These are phyloP conservation scores for Annona squamosa DNA, from an alignment of 164 flowering plant genomes.

Conservation along the genomic window DNA sequence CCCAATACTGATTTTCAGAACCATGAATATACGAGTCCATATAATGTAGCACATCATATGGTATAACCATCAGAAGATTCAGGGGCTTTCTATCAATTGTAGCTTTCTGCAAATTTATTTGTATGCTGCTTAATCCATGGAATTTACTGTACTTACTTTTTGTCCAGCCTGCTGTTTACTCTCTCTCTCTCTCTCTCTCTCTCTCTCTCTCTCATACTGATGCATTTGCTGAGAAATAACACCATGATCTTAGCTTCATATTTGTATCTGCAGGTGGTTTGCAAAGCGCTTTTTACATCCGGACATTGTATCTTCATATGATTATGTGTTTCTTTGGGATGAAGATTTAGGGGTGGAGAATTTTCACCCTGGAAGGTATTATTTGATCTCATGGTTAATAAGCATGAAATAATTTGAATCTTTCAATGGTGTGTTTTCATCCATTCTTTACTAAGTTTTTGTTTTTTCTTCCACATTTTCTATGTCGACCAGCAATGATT, in stretches of 20 bases:
- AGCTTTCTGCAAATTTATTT: background rate
- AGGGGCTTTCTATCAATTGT: background rate
- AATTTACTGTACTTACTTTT: background rate
- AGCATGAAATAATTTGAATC: background rate
- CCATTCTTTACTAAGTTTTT: background rate
- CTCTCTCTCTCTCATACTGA: background rate
- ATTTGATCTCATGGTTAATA: background rate
- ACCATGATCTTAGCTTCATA: background rate
- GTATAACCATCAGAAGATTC: background rate
- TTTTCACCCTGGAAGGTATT: constrained; percentile 76
- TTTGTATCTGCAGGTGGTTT: constrained; percentile 74
- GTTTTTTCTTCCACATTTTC: background rate
- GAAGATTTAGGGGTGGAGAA: constrained; percentile 84
- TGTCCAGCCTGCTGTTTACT: background rate
- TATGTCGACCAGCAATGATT: background rate
- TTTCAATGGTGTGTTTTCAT: background rate
- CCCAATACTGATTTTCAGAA: no score
- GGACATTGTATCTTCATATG: constrained; percentile 67
- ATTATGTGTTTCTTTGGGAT: constrained; percentile 94
- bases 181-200: background rate
- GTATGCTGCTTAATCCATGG: background rate
- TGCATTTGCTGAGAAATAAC: background rate
- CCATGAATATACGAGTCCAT: background rate
- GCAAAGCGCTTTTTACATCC: constrained; percentile 97
- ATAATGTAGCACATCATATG: background rate